A percentile compares a stretch with the other conserved stretches of the same genome.
These are phyloP conservation scores for Blastomyces silverae DNA, from an alignment of 2,329 filamentous ascomycete genomes.

Conservation along the genomic window DNA sequence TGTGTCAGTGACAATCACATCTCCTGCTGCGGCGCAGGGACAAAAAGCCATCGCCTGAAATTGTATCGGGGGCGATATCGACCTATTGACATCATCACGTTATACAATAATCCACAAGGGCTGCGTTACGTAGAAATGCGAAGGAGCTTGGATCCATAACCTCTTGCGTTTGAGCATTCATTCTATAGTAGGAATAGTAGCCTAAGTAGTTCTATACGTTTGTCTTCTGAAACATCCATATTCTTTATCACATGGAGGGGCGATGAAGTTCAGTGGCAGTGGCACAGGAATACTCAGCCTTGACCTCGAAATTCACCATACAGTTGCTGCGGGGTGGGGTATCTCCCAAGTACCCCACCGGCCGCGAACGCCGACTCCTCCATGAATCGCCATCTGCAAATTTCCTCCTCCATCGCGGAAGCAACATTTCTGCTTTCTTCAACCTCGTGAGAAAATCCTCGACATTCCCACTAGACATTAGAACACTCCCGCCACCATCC, in stretches of 20 bases:
- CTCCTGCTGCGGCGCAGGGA: background rate
- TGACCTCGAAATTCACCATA: background rate
- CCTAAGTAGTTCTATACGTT: no score
- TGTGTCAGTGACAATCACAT: background rate
- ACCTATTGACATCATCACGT: no score
- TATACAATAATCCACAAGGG: no score
- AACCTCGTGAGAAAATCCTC: background rate
- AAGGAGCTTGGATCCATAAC: no score
- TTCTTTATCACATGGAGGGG: background rate
- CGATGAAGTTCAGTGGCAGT: background rate
- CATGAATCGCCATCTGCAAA: background rate
- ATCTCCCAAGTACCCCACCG: background rate
- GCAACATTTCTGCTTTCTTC: background rate
- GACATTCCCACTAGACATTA: background rate
- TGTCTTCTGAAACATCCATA: no score
- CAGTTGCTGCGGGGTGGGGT: background rate
- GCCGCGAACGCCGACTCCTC: slow-evolving; percentile 3
- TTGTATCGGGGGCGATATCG: no score
- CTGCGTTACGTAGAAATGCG: no score
- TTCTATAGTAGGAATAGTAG: no score
- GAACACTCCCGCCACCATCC: background rate
- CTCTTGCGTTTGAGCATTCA: no score
- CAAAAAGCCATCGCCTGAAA: background rate
- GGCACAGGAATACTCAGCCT: background rate
- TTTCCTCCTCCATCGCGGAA: background rate